These are phyloP conservation scores for Boletellus dicymbophilus DNA, from an alignment of 1,284 basidiomycete genomes.

Conservation along the genomic window DNA sequence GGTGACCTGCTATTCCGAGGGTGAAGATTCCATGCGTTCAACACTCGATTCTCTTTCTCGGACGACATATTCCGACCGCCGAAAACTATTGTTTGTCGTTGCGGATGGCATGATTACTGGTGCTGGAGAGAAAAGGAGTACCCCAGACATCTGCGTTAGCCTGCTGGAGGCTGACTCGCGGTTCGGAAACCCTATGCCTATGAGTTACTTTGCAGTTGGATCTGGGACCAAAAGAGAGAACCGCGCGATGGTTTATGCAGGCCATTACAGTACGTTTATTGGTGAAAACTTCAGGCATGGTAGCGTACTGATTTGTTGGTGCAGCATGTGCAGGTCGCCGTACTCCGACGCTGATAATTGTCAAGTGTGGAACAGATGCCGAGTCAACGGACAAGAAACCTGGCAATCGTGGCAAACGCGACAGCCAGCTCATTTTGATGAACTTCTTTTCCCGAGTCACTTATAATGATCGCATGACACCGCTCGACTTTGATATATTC, in stretches of 20 bases:
- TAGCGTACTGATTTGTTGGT: conserved; percentile 4
- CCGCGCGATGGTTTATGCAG: conserved; percentile 97
- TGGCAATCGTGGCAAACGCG: conserved; percentile 98
- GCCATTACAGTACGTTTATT: conserved; percentile 90
- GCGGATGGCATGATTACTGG: conserved; percentile 99
- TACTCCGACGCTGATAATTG: conserved; percentile 94
- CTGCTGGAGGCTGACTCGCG: conserved; percentile 92
- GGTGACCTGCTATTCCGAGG: conserved; percentile 98
- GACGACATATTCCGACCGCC: conserved; percentile 88
- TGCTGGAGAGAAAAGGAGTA: conserved; percentile 91
- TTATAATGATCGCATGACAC: conserved; percentile 98
- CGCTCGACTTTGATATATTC: conserved; percentile 98
- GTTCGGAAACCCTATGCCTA: conserved; percentile 95
- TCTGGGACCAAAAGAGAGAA: conserved; percentile 90
- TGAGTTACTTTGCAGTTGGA: conserved; percentile 93
- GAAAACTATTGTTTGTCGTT: conserved; percentile 93
- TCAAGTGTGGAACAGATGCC: conserved; percentile 92
- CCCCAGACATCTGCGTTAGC: conserved; percentile 95
- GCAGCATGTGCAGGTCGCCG: conserved; percentile 80
- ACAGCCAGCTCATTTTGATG: conserved; percentile 99
- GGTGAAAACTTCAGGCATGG: background rate
- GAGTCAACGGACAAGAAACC: conserved; percentile 92
- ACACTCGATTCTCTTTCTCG: conserved; percentile 92
- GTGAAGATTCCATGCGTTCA: conserved; percentile 87
- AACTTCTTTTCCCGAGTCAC: conserved; percentile 99